Evolutionary conservation across 2,329 filamentous ascomycete species (phyloP), one percentile per base, ranked within the genome.

Genomic region (Arthrinium puccinioides): DNA sequence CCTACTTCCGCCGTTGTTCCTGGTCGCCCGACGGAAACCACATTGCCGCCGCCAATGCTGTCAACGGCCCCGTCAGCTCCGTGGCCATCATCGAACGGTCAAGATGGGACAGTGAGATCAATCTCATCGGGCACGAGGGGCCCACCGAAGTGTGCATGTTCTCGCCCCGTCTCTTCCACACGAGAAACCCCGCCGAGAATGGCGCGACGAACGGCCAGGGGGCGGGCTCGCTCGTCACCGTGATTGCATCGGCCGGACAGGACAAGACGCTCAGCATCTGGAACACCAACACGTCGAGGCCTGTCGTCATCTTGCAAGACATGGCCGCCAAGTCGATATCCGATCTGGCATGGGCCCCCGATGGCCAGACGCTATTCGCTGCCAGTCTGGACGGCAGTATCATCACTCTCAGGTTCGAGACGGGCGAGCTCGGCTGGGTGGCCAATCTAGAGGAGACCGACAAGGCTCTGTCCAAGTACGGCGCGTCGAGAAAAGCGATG

Each of bases 21-120:
- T 98, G 92, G 92, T 96, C 88, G 3, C 94, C 92, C 0, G 92
- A 98, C 58, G 92, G 92, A 7, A 89, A 90, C 52, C 90, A 97
- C 52, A 97, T 98, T 44, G 92, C 92, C 4, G 92, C 92, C 4
- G 87, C 92, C 6, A 98, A 98, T 58, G 89, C 92, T 0, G 89
- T 95, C 15, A 98, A 98, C 55, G 92, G 92, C 0, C 94, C 92
- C 2, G 92, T 98, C 18, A 96, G 87, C 64, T 95, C 90, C 1
- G 90, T 97, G 21, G 90, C 92, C 5, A 97, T 98, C 41, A 87
- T 98, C 39, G 88, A 92, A 55, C 83, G 92, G 49, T 84, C 86
- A 14, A 77, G 78, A 25, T 98, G 94, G 92, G 88, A 95, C 53
- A 88, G 87, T 45, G 88, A 98, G 54, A 97, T 97, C 64, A 96